Base-by-base conservation (phyloP, 257 asterid genomes). In the Sherardia arvensis region DNA sequence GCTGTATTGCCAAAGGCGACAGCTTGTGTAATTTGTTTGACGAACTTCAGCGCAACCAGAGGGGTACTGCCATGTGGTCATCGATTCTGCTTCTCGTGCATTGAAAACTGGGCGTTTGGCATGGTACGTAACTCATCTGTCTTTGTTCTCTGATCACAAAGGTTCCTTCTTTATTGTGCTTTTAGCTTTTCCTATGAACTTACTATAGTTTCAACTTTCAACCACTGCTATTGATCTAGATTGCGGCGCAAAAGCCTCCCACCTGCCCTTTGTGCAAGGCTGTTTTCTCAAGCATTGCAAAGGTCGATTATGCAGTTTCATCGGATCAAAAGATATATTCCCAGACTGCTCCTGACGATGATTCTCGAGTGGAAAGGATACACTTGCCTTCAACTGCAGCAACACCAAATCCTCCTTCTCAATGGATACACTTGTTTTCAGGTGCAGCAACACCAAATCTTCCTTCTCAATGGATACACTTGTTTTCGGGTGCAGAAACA, bases 181-280 rank as follows among this genome's bases (percentile, higher is more conserved):
- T 34, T 58, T 67, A 7, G 59, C 33, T 14, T 27, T 14, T 59
- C 32, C 38, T 14, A 3, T 12, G 49, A 43, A 43, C 7, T 11
- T 51, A 22, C 55, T 40, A 48, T 7, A 7, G 18, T 26, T 29
- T 3, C 20, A 36, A 27, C 26, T 26, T 29, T 3, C 20, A 36
- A 27, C 26, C 32, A 27, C 43, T 10, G 21, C 72, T 29, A 4
- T 29, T 54, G 22, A 30, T 34, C 45, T 72, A 92, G 98, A 72
- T 61, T 73, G 70, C 83, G 59, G 69, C 67, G 28, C 62, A 81
- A 71, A 85, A 85, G 73, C 33, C 73, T 61, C 78, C 93, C 30
- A 83, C 91, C 4, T 92, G 98, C 68, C 98, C 98, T 62, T 76
- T 92, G 75, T 92, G 98, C 86, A 92, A 87, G 83, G 85, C 89